A percentile compares a stretch with the other conserved stretches of the same genome.
These are phyloP conservation scores for Passiflora organensis DNA, from an alignment of 345 rosid genomes.

Conservation along the genomic window DNA sequence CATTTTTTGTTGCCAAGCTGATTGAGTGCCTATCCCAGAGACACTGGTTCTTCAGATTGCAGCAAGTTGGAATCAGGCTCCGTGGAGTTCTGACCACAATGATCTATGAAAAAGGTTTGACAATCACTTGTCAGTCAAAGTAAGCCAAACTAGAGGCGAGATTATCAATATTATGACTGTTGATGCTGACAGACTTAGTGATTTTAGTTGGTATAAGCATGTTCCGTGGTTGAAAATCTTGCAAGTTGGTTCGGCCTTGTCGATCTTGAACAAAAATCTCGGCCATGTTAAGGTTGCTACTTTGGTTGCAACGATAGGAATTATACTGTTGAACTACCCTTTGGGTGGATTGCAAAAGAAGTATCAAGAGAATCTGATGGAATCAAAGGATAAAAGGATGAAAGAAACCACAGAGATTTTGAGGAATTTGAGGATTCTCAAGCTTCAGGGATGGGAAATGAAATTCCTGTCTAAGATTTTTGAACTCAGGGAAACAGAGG, in stretches of 20 bases:
- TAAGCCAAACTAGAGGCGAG: constrained; percentile 29
- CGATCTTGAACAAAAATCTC: constrained; percentile 24
- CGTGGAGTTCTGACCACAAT: constrained; percentile 13
- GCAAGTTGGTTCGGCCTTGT: constrained; percentile 26
- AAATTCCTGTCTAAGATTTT: constrained; percentile 29
- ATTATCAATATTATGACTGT: constrained; percentile 35
- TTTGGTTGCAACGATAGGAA: constrained; percentile 13
- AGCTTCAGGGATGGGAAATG: constrained; percentile 41
- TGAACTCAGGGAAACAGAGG: constrained; percentile 23
- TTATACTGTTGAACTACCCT: constrained; percentile 28
- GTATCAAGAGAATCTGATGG: constrained; percentile 29
- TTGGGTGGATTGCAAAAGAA: constrained; percentile 21
- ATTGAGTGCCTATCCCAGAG: constrained; percentile 25
- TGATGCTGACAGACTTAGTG: constrained; percentile 28
- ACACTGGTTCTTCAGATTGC: constrained; percentile 26
- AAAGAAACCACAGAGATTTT: constrained; percentile 27
- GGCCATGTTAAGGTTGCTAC: constrained; percentile 21
- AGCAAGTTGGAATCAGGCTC: constrained; percentile 23
- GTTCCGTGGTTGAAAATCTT: constrained; percentile 26
- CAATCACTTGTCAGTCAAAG: constrained; percentile 22
- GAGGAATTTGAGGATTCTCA: constrained; percentile 32
- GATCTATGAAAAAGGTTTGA: constrained; percentile 26
- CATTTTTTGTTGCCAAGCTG: constrained; percentile 28
- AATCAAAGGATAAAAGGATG: constrained; percentile 33
- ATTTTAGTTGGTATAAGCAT: constrained; percentile 26